Base-by-base conservation (phyloP, 306 rosid species). In the Benincasa hispida region DNA sequence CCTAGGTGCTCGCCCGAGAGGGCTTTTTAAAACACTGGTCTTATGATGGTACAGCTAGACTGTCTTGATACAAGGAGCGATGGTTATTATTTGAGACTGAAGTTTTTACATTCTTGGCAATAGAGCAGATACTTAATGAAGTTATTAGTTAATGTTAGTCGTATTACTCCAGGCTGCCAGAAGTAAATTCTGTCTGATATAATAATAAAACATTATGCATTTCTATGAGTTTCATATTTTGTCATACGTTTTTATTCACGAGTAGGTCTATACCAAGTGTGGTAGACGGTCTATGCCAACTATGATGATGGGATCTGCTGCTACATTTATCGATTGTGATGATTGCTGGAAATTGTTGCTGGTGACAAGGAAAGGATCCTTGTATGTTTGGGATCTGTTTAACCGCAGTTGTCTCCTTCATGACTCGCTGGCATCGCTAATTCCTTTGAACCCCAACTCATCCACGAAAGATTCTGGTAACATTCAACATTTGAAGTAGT, bases 291-390 rank as follows among this genome's bases (percentile, higher is more conserved):
- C 60, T 14, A 72, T 72, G 76, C 76, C 76, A 10, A 27, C 76
- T 18, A 72, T 80, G 98, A 88, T 93, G 92, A 80, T 80, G 86
- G 98, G 97, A 67, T 89, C 98, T 39, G 91, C 98, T 53, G 91
- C 98, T 45, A 89, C 96, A 66, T 93, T 93, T 86, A 82, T 93
- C 68, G 98, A 93, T 51, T 93, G 98, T 32, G 98, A 93, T 19
- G 96, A 93, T 81, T 82, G 84, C 88, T 93, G 97, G 98, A 91
- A 84, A 83, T 80, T 93, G 87, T 84, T 93, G 78, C 79, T 94
- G 85, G 97, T 94, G 82, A 92, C 99, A 66, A 89, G 91, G 79
- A 92, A 88, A 69, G 97, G 99, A 55, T 87, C 92, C 63, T 79
- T 94, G 70, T 90, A 87, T 76, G 75, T 94, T 32, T 94, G 99